Evolutionary conservation across 306 rosid genomes (phyloP).

Genomic region (Begonia peltatifolia): DNA sequence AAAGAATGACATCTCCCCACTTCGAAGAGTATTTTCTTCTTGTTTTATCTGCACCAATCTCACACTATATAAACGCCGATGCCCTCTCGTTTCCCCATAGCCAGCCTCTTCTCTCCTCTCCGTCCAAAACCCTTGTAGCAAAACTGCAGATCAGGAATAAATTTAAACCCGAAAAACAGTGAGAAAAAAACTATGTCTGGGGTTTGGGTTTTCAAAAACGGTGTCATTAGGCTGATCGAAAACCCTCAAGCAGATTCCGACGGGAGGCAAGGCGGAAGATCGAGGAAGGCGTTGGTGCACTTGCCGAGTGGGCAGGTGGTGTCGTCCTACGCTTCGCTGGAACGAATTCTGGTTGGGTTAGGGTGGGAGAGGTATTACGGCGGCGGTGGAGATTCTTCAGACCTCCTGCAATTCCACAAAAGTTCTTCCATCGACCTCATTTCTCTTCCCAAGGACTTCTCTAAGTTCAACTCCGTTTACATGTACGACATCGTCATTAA

Average conservation of each 20-base stretch:
- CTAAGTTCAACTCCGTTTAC: constrained; percentile 71
- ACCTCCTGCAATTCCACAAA: constrained; percentile 75
- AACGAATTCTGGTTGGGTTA: constrained; percentile 29
- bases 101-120: not conserved
- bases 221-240: constrained; percentile 51
- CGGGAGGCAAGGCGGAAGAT: constrained; percentile 11
- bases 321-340: constrained; percentile 32
- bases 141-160: not conserved
- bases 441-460: constrained; percentile 75
- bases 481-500: constrained; percentile 91
- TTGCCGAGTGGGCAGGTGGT: constrained; percentile 47
- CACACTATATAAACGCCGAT: constrained; percentile 33
- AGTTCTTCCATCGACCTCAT: constrained; percentile 66
- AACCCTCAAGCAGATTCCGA: constrained; percentile 45
- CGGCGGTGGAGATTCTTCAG: constrained; percentile 35
- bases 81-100: constrained; percentile 17
- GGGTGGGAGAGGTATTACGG: constrained; percentile 84
- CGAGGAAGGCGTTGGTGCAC: constrained; percentile 57
- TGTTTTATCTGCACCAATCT: constrained; percentile 35
- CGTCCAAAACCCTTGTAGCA: not conserved
- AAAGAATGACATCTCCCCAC: constrained; percentile 4
- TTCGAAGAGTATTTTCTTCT: constrained; percentile 34
- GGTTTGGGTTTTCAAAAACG: constrained; percentile 74
- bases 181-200: constrained; percentile 45
- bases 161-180: not conserved